phyloP scores from a whole-genome alignment of 2,329 filamentous ascomycete genomes.

The Ciborinia camelliae region DNA sequence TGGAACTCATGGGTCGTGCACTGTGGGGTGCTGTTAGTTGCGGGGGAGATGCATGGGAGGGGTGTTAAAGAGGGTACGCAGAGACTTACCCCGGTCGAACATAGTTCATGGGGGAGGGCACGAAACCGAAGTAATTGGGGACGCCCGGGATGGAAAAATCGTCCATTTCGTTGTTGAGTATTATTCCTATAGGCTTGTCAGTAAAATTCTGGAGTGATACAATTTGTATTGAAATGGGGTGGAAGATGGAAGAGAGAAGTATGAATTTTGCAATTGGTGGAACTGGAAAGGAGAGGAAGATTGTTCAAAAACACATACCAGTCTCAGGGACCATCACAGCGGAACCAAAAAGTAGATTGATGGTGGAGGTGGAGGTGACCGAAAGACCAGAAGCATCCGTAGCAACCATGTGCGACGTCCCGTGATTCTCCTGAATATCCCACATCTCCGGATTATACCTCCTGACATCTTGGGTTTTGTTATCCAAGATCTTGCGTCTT shows the following conservation, averaged over 20 bases:
- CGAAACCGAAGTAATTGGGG: constrained; percentile 80
- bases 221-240: neutral
- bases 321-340: constrained; percentile 75
- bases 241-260: neutral
- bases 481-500: constrained; percentile 66
- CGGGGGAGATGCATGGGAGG: too few relatives aligned
- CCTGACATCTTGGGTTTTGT: constrained; percentile 65
- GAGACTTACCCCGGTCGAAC: constrained; percentile 50
- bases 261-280: neutral
- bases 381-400: constrained; percentile 72
- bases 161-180: constrained; percentile 56
- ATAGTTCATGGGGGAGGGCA: constrained; percentile 76
- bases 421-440: constrained; percentile 66
- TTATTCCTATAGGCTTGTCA: constrained; percentile 26
- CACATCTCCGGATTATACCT: constrained; percentile 69
- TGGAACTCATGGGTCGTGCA: constrained; percentile 81
- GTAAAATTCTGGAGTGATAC: neutral
- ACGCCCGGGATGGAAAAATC: constrained; percentile 83
- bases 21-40: too few relatives aligned
- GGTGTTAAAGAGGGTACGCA: too few relatives aligned
- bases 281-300: neutral
- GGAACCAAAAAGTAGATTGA: constrained; percentile 84
- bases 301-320: constrained; percentile 49
- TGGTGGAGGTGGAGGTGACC: constrained; percentile 77
- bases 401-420: constrained; percentile 70